A percentile compares a stretch with the other conserved stretches of the same genome.
phyloP scores from a whole-genome alignment of 2,329 filamentous ascomycete species.

The Tricladium varicosporioides region DNA sequence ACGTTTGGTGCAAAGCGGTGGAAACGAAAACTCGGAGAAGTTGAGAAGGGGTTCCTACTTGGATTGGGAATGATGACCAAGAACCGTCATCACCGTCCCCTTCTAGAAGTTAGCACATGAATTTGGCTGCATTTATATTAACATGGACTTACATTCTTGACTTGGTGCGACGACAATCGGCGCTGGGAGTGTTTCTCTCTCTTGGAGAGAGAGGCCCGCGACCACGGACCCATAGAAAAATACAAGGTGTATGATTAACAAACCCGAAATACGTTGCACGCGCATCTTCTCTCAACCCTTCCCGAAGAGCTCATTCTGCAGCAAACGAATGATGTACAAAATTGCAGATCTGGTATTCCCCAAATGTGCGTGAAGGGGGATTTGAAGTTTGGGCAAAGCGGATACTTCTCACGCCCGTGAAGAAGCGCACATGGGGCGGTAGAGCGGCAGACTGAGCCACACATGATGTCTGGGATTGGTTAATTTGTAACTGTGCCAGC shows the following conservation, averaged over 20 bases:
- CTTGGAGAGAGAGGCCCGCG: neutral
- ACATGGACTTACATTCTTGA: constrained; percentile 9
- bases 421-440: too few relatives aligned
- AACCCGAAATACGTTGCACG: neutral
- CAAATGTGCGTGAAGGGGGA: too few relatives aligned
- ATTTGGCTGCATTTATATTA: neutral
- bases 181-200: constrained; percentile 3
- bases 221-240: neutral
- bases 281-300: neutral
- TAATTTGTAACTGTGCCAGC: too few relatives aligned
- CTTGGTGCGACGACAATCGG: constrained; percentile 10
- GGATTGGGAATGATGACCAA: constrained; percentile 68
- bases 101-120: neutral
- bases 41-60: constrained; percentile 51
- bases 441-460: too few relatives aligned
- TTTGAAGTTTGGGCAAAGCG: too few relatives aligned
- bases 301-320: neutral
- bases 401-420: too few relatives aligned
- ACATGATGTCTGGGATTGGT: too few relatives aligned
- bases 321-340: neutral
- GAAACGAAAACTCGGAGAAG: constrained; percentile 56
- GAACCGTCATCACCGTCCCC: constrained; percentile 63
- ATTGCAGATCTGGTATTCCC: neutral
- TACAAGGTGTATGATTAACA: constrained; percentile 2
- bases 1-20: constrained; percentile 67